Percentiles rank a stretch among this genome's conserved stretches.
Conservation (phyloP, 768 basidiomycete species). For the Tylopilus vinaceipallidus region DNA sequence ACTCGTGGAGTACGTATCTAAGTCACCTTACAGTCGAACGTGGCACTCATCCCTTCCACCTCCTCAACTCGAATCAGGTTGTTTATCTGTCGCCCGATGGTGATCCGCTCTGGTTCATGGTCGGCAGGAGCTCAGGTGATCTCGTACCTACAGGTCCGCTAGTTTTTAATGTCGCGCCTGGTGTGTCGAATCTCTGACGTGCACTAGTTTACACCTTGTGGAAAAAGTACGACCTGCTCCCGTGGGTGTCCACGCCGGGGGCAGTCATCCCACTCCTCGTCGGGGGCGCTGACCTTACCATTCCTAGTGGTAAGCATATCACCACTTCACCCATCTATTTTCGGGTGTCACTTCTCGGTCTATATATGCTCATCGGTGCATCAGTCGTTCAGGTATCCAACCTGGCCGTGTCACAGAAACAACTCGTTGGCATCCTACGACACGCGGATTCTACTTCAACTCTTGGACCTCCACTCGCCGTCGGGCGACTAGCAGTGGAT, state of each 20-base stretch:
- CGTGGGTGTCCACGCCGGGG: constrained; percentile 67
- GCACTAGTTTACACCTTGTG: constrained; percentile 76
- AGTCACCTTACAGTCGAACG: too few relatives aligned
- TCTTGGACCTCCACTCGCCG: constrained; percentile 57
- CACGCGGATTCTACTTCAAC: constrained; percentile 35
- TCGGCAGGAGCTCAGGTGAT: constrained; percentile 67
- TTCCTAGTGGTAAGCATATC: constrained; percentile 66
- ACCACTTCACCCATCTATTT: too few relatives aligned
- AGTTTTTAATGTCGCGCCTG: background rate
- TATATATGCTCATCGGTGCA: too few relatives aligned
- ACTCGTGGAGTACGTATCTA: constrained; percentile 60
- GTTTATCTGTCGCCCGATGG: constrained; percentile 62
- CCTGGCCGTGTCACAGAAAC: constrained; percentile 36
- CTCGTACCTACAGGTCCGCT: constrained; percentile 66
- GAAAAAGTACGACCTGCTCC: constrained; percentile 68
- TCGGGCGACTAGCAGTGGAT: constrained; percentile 68
- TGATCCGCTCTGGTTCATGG: constrained; percentile 76
- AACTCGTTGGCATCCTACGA: constrained; percentile 64
- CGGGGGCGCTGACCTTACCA: constrained; percentile 86
- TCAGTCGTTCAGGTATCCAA: constrained; percentile 60
- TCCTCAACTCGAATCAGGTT: too few relatives aligned
- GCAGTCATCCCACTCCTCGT: constrained; percentile 69
- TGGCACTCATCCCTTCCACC: too few relatives aligned
- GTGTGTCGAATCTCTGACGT: background rate
- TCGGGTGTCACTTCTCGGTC: too few relatives aligned